Percentiles rank a stretch among this genome's conserved stretches.
Conservation (phyloP, 2,329 filamentous ascomycete genomes). For the Penicillium olsonii region DNA sequence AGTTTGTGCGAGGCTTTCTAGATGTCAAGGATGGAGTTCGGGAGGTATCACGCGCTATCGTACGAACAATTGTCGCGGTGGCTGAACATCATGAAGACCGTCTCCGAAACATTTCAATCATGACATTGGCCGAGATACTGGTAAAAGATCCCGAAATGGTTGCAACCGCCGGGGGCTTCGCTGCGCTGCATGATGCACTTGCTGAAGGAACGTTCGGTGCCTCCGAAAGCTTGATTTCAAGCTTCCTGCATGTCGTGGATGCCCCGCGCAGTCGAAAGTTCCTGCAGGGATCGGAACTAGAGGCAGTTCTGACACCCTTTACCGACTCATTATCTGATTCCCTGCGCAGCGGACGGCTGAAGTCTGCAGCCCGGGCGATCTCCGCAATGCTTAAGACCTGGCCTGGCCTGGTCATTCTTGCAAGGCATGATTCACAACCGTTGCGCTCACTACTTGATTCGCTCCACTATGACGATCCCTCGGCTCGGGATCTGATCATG, state of each 20-base stretch:
- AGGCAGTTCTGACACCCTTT: constrained; percentile 86
- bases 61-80: constrained; percentile 85
- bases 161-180: constrained; percentile 79
- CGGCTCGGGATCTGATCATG: constrained; percentile 73
- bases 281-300: constrained; percentile 84
- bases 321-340: constrained; percentile 71
- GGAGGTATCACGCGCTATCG: constrained; percentile 83
- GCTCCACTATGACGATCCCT: constrained; percentile 58
- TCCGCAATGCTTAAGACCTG: constrained; percentile 88
- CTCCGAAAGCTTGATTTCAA: constrained; percentile 81
- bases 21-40: constrained; percentile 91
- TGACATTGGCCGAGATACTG: constrained; percentile 90
- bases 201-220: constrained; percentile 90
- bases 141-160: constrained; percentile 81
- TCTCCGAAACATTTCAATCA: constrained; percentile 83
- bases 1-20: constrained; percentile 91
- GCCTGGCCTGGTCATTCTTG: constrained; percentile 85
- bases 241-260: constrained; percentile 89
- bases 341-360: constrained; percentile 65
- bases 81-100: constrained; percentile 85
- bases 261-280: constrained; percentile 77
- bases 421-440: constrained; percentile 83
- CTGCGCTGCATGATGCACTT: constrained; percentile 85
- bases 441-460: constrained; percentile 76
- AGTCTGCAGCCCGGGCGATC: constrained; percentile 90